These are phyloP conservation scores for Fusarium metavorans DNA, from an alignment of 2,329 filamentous ascomycete genomes.

Conservation along the genomic window DNA sequence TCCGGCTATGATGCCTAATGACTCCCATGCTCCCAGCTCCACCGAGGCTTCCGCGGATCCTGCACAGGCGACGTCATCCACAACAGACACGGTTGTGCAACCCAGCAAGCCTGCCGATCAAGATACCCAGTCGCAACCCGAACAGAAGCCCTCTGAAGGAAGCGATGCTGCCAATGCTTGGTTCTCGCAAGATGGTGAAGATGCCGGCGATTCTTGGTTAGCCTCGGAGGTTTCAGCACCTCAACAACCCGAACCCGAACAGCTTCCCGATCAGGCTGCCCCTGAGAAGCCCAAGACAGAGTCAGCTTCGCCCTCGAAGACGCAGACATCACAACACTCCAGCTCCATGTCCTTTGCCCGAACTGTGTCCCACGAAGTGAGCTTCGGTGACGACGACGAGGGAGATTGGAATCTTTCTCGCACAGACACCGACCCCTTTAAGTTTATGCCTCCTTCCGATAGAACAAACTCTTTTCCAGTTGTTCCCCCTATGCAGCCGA, in stretches of 20 bases:
- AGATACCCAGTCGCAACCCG: conserved; percentile 26
- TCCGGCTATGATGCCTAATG: conserved; percentile 56
- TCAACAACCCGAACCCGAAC: conserved; percentile 14
- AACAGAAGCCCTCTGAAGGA: conserved; percentile 7
- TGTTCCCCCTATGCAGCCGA: conserved; percentile 58
- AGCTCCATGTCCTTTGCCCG: conserved; percentile 74
- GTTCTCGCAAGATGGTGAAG: conserved; percentile 39
- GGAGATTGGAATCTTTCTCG: conserved; percentile 67
- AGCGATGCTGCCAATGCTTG: conserved; percentile 29
- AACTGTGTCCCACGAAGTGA: conserved; percentile 72
- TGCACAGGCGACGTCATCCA: conserved; percentile 40
- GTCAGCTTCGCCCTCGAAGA: conserved; percentile 32
- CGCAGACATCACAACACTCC: conserved; percentile 63
- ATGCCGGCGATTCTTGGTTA: conserved; percentile 42
- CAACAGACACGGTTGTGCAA: conserved; percentile 24
- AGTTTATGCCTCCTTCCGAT: conserved; percentile 68
- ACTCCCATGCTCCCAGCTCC: conserved; percentile 37
- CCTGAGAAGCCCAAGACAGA: conserved; percentile 26
- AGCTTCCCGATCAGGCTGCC: conserved; percentile 17
- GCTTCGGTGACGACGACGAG: conserved; percentile 71
- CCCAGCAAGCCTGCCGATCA: conserved; percentile 13
- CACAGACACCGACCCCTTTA: conserved; percentile 68
- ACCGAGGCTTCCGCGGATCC: conserved; percentile 30
- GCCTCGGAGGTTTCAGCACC: conserved; percentile 34
- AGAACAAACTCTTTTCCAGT: conserved; percentile 73